Conservation (phyloP, 1,284 basidiomycete genomes). For the Clitocybe nebularis region DNA sequence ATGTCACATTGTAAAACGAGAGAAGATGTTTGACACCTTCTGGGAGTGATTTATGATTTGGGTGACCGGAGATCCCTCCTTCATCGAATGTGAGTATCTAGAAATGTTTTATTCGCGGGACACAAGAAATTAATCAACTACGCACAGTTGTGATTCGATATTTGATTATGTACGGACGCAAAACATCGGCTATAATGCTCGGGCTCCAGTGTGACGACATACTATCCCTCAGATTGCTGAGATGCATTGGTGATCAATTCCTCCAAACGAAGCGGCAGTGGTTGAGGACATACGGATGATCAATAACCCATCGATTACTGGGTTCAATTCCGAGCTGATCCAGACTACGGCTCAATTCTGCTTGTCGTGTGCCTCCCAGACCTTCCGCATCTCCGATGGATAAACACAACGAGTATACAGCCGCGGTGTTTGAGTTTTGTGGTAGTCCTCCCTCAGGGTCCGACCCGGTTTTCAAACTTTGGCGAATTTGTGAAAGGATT, state of each 20-base stretch:
- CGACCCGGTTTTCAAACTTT: background rate
- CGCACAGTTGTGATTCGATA: slow-evolving; percentile 65
- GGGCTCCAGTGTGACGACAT: slow-evolving; percentile 69
- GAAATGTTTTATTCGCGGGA: background rate
- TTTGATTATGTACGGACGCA: slow-evolving; percentile 55
- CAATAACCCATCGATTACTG: slow-evolving; percentile 57
- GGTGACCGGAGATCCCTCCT: slow-evolving; percentile 79
- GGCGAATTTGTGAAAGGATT: slow-evolving; percentile 29
- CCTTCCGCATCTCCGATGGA: slow-evolving; percentile 80
- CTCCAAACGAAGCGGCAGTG: background rate
- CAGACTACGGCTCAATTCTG: slow-evolving; percentile 70
- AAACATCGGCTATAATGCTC: slow-evolving; percentile 52
- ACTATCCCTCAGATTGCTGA: slow-evolving; percentile 75
- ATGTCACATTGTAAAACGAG: slow-evolving; percentile 18
- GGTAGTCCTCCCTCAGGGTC: no score
- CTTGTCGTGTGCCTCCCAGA: slow-evolving; percentile 57
- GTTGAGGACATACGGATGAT: slow-evolving; percentile 63
- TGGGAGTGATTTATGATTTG: slow-evolving; percentile 85
- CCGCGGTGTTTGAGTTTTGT: background rate
- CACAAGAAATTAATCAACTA: slow-evolving; percentile 12
- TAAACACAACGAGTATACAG: slow-evolving; percentile 54
- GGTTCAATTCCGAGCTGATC: slow-evolving; percentile 64
- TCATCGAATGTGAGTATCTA: slow-evolving; percentile 92
- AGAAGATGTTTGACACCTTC: slow-evolving; percentile 47
- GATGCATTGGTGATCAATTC: background rate